phyloP scores from a whole-genome alignment of 305 asterid species.

The Fraxinus latifolia region DNA sequence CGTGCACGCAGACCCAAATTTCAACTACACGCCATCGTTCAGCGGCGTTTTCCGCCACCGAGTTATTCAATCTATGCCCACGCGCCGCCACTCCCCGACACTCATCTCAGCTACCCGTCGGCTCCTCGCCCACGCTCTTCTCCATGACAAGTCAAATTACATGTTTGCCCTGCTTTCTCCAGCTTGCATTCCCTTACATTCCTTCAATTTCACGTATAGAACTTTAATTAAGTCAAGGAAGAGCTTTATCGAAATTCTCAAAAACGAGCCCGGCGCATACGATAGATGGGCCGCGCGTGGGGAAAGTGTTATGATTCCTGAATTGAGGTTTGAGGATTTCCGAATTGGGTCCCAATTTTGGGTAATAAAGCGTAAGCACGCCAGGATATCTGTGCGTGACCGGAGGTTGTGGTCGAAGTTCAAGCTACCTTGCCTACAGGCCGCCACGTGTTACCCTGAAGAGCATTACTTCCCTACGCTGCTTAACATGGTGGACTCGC shows the following conservation, averaged over 20 bases:
- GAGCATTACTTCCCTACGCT: slow-evolving; percentile 86
- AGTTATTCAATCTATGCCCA: slow-evolving; percentile 50
- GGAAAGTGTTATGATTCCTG: slow-evolving; percentile 57
- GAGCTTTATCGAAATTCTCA: slow-evolving; percentile 65
- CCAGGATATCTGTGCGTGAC: slow-evolving; percentile 53
- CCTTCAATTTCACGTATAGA: slow-evolving; percentile 48
- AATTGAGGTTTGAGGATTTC: slow-evolving; percentile 50
- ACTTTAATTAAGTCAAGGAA: slow-evolving; percentile 29
- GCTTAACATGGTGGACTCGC: slow-evolving; percentile 63
- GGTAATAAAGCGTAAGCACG: slow-evolving; percentile 58
- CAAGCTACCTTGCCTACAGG: slow-evolving; percentile 52
- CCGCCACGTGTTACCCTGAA: slow-evolving; percentile 75
- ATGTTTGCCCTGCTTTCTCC: slow-evolving; percentile 72
- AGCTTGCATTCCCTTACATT: slow-evolving; percentile 61
- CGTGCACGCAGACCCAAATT: slow-evolving; percentile 59
- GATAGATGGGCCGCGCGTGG: slow-evolving; percentile 87
- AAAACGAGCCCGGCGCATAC: slow-evolving; percentile 56
- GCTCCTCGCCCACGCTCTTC: slow-evolving; percentile 61
- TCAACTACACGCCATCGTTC: slow-evolving; percentile 37
- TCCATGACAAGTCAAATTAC: slow-evolving; percentile 58
- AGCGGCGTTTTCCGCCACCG: slow-evolving; percentile 51
- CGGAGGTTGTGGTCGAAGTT: slow-evolving; percentile 64
- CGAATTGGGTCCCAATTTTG: slow-evolving; percentile 90
- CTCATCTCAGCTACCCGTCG: slow-evolving; percentile 71
- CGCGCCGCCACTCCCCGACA: slow-evolving; percentile 63